Percentiles rank a stretch among this genome's conserved stretches.
These are phyloP conservation scores for Tetrapyrgos nigripes DNA, from an alignment of 1,284 basidiomycete species.

Conservation along the genomic window DNA sequence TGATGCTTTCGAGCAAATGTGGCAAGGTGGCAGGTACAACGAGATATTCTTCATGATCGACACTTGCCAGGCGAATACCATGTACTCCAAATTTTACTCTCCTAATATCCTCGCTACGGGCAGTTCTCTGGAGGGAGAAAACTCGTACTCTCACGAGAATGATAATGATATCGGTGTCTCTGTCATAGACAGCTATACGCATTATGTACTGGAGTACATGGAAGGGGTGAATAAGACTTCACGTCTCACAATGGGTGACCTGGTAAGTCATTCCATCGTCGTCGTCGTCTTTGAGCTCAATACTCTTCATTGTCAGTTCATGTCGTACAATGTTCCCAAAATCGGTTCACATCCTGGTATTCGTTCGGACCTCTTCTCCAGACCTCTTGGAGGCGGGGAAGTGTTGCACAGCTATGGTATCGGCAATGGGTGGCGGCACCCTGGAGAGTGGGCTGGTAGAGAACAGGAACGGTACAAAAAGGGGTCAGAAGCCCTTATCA, in stretches of 20 bases:
- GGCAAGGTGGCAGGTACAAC: slow-evolving; percentile 95
- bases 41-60: slow-evolving; percentile 99
- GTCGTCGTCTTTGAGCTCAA: slow-evolving; percentile 5
- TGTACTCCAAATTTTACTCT: slow-evolving; percentile 95
- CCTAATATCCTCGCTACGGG: slow-evolving; percentile 96
- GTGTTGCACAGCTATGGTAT: slow-evolving; percentile 9
- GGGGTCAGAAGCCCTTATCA: slow-evolving; percentile 14
- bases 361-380: slow-evolving; percentile 80
- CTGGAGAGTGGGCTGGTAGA: slow-evolving; percentile 16
- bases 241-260: slow-evolving; percentile 80
- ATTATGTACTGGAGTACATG: slow-evolving; percentile 91
- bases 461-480: slow-evolving; percentile 6
- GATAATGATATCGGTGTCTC: slow-evolving; percentile 95
- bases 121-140: slow-evolving; percentile 87
- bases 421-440: slow-evolving; percentile 13
- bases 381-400: slow-evolving; percentile 13
- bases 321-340: slow-evolving; percentile 74
- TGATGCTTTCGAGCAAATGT: slow-evolving; percentile 98
- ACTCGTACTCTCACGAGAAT: slow-evolving; percentile 94
- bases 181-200: slow-evolving; percentile 95
- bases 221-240: slow-evolving; percentile 93
- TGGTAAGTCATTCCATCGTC: slow-evolving; percentile 59
- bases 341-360: slow-evolving; percentile 91
- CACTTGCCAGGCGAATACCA: slow-evolving; percentile 97
- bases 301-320: slow-evolving; percentile 69